Evolutionary conservation across 768 basidiomycete genomes (phyloP), one percentile per base, ranked within the genome.

Genomic region (Hortiboletus flavorubellus): DNA sequence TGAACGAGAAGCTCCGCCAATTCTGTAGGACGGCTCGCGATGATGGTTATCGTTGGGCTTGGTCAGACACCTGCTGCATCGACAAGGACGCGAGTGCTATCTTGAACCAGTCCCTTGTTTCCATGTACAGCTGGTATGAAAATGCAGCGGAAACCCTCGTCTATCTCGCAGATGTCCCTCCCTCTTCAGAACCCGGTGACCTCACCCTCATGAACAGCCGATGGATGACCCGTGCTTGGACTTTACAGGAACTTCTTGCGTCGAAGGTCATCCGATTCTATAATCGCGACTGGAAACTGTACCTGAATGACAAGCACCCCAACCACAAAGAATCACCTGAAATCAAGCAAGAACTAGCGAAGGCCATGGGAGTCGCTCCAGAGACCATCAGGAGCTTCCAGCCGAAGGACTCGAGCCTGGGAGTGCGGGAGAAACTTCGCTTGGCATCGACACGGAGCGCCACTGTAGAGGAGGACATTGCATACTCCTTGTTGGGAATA

Each of bases 181-280:
- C n/a, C n/a, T n/a, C n/a, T n/a, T n/a, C n/a, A n/a, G n/a, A n/a
- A n/a, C n/a, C n/a, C n/a, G n/a, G n/a, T n/a, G n/a, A n/a, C n/a
- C n/a, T n/a, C n/a, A n/a, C n/a, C n/a, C n/a, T n/a, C n/a, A n/a
- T n/a, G n/a, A n/a, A n/a, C n/a, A n/a, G n/a, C n/a, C n/a, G 23
- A 16, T 58, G 58, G 58, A 56, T 56, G 58, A 48, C 31, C 6
- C 50, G 58, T 16, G 50, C 51, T 11, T 59, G 58, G 47, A 39
- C 47, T 4, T 16, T 48, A 21, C 37, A 48, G 23, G 47, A 48
- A 10, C 26, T 48, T 6, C 47, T 48, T n/a, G 47, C 47, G n/a
- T 48, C 47, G 8, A 48, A 39, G 26, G 47, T 48, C 10, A 10
- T 48, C 23, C 23, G 47, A 15, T 48, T 48, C 35, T 48, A 48